Base-by-base conservation (phyloP, 75 land plant species). In the Azolla pinnata region DNA sequence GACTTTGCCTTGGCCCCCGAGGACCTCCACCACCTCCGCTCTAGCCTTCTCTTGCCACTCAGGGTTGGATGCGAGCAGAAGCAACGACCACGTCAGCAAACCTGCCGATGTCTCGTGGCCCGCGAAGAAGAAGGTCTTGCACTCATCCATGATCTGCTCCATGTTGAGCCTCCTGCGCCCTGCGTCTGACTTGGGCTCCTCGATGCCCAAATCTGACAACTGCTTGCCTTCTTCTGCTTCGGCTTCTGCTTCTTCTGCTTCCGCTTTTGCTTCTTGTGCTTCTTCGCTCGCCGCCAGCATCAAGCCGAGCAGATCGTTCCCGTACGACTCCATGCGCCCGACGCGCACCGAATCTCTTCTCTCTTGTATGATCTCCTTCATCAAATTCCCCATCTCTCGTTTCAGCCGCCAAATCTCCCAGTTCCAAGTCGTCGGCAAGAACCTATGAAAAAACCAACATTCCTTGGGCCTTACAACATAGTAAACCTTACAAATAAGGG, bases 41-140 rank as follows among this genome's bases (percentile, higher is more conserved):
- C 99, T 75, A 34, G 86, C 86, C 23, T 50, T 65, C 0, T 90
- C 82, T 65, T 95, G 99, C 97, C 99, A 95, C 3, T 74, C 29
- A 0, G 91, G 82, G 61, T 81, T 75, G 23, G 73, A 56, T n/a
- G 88, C 97, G 3, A 95, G 83, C 0, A 86, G 74, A 84, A 95
- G 74, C 35, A 86, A 26, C 1, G 91, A 81, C 91, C 97, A 95
- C 0, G 97, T 83, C 56, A 95, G 79, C 7, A 82, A 62, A 0
- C 77, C 64, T 1, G 91, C 72, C 0, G 88, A 75, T 10, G 91
- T 90, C 46, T 90, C 96, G 32, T 95, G 99, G 2, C 99, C 99
- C 12, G 88, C 83, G 53, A 95, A 86, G 69, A 79, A 95, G 74
- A 95, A 79, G 24, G 97, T 90, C 71, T 86, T 89, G 77, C 89